Evolutionary conservation across 306 rosid species (phyloP).

Genomic region (Vigna reflexopilosa): DNA sequence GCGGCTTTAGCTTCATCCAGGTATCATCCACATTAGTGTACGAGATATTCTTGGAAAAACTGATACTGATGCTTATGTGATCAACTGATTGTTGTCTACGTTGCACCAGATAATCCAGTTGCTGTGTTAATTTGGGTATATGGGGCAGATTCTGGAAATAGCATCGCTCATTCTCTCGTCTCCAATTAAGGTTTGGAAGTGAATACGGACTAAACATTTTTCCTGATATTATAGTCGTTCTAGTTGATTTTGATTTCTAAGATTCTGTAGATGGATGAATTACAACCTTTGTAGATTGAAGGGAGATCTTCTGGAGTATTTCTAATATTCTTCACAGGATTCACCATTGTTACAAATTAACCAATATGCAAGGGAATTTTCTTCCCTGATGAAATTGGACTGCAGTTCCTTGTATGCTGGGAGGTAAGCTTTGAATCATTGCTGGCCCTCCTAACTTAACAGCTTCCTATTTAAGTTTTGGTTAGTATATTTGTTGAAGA

Average conservation of each 20-base stretch:
- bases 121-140: conserved; percentile 19
- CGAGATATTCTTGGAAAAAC: conserved; percentile 19
- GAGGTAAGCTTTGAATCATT: conserved; percentile 39
- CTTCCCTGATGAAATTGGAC: conserved; percentile 23
- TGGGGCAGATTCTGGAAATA: conserved; percentile 36
- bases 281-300: conserved; percentile 30
- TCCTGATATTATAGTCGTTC: conserved; percentile 36
- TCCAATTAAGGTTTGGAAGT: conserved; percentile 6
- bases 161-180: conserved; percentile 22
- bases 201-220: conserved; percentile 19
- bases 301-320: conserved; percentile 25
- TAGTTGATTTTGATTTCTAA: conserved; percentile 39
- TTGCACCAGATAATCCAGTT: conserved; percentile 37
- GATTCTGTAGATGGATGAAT: conserved; percentile 38
- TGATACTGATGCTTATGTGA: not conserved
- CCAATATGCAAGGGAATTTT: conserved; percentile 13
- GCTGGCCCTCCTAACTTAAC: conserved; percentile 16
- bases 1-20: conserved; percentile 42
- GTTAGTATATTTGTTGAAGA: conserved; percentile 12
- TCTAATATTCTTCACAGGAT: conserved; percentile 35
- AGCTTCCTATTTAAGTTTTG: conserved; percentile 29
- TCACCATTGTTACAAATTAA: not conserved
- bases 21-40: conserved; percentile 24
- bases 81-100: conserved; percentile 22
- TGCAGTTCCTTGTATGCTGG: conserved; percentile 21